A percentile compares a stretch with the other conserved stretches of the same genome.
Conservation (phyloP, 1,284 basidiomycete species). For the Cutaneotrichosporon sp. region DNA sequence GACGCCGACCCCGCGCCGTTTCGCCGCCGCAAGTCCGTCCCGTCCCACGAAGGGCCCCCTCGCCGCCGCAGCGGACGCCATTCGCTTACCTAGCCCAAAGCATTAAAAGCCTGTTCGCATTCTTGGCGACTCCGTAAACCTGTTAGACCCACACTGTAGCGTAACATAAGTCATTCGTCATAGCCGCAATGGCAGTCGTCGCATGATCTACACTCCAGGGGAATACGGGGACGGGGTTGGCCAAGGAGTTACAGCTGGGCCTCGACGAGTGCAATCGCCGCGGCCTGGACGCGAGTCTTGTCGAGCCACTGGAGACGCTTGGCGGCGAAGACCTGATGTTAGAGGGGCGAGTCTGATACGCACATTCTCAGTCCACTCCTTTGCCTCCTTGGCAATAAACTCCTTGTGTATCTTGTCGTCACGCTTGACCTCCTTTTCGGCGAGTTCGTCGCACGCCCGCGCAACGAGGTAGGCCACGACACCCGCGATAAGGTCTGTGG, state of each 20-base stretch:
- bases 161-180: no score
- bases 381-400: background rate
- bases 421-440: background rate
- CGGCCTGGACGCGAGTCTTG: background rate
- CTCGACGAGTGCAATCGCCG: background rate
- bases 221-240: background rate
- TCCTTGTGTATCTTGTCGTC: background rate
- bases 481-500: background rate
- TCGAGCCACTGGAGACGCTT: conserved; percentile 3
- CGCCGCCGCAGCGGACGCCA: no score
- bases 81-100: no score
- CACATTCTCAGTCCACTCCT: background rate
- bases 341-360: background rate
- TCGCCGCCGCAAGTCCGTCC: no score
- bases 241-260: background rate
- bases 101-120: no score
- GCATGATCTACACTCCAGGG: no score
- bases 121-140: no score
- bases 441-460: background rate
- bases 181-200: no score
- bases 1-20: no score
- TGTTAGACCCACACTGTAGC: no score
- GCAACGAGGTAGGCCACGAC: background rate
- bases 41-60: no score
- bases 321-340: background rate